Conservation (phyloP, 345 rosid genomes). For the Lepidium aucheri region DNA sequence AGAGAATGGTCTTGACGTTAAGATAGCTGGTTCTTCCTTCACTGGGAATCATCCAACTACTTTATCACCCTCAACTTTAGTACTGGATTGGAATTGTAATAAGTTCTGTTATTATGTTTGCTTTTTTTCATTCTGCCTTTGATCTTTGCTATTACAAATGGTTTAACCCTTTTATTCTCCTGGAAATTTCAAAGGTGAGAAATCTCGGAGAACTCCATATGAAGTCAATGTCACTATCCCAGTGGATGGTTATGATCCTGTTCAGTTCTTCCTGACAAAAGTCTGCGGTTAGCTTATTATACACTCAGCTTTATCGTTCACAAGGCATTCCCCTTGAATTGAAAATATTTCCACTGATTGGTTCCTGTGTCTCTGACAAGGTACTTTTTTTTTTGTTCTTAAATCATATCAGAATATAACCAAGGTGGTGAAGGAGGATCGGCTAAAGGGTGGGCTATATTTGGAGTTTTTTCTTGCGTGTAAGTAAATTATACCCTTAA, state of each 20-base stretch:
- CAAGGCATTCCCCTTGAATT: not conserved
- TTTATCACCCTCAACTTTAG: slow-evolving; percentile 66
- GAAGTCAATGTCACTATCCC: slow-evolving; percentile 75
- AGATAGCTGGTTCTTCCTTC: slow-evolving; percentile 57
- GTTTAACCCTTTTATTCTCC: slow-evolving; percentile 4
- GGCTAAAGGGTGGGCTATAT: slow-evolving; percentile 80
- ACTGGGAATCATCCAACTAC: slow-evolving; percentile 72
- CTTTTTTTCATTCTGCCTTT: not conserved
- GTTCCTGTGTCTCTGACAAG: not conserved
- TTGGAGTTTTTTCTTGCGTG: slow-evolving; percentile 89
- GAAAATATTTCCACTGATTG: not conserved
- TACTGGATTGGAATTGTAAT: slow-evolving; percentile 83
- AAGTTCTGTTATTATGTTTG: not conserved
- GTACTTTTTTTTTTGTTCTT: not conserved
- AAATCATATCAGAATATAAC: slow-evolving; percentile 44
- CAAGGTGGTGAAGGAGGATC: slow-evolving; percentile 54
- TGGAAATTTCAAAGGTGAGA: slow-evolving; percentile 47
- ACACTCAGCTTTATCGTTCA: not conserved
- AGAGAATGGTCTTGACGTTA: slow-evolving; percentile 58
- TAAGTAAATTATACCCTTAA: slow-evolving; percentile 27
- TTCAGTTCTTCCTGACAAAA: slow-evolving; percentile 79
- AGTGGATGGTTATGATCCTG: slow-evolving; percentile 66
- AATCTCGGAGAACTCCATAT: slow-evolving; percentile 47
- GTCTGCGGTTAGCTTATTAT: slow-evolving; percentile 59
- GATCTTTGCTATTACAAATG: slow-evolving; percentile 2